Conservation (phyloP, 371 early-diverging fungal genomes). For the Lichtheimia corymbifera region DNA sequence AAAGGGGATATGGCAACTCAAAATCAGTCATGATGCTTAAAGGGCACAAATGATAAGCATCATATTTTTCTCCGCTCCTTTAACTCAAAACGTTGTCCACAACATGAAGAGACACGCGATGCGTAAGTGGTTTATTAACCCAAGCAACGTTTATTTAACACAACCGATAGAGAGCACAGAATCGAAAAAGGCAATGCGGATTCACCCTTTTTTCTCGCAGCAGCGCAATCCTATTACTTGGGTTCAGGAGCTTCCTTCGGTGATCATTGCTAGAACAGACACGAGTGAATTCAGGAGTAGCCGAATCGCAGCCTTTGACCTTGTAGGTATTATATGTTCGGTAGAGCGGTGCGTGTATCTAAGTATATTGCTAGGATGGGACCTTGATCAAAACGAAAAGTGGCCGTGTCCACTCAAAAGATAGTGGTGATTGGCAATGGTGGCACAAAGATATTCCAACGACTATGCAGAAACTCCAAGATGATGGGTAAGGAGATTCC, state of each 20-base stretch:
- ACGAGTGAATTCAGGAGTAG: constrained; percentile 12
- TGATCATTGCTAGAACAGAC: constrained; percentile 15
- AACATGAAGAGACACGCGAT: neutral
- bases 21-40: too few relatives aligned
- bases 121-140: neutral
- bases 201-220: constrained; percentile 20
- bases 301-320: constrained; percentile 83
- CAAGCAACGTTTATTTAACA: neutral
- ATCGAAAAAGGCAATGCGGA: constrained; percentile 1
- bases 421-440: constrained; percentile 82
- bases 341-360: neutral
- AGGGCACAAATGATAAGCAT: neutral
- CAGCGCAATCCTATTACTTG: constrained; percentile 9
- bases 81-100: neutral
- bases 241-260: constrained; percentile 13
- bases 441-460: constrained; percentile 56
- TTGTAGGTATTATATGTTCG: constrained; percentile 40
- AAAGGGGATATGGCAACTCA: neutral
- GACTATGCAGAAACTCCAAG: constrained; percentile 52
- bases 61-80: neutral
- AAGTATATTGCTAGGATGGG: constrained; percentile 47
- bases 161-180: neutral
- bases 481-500: constrained; percentile 56
- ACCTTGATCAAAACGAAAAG: constrained; percentile 75
- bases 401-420: constrained; percentile 63